These are phyloP conservation scores for Escallonia herrerae DNA, from an alignment of 129 eudicot genomes.

Conservation along the genomic window DNA sequence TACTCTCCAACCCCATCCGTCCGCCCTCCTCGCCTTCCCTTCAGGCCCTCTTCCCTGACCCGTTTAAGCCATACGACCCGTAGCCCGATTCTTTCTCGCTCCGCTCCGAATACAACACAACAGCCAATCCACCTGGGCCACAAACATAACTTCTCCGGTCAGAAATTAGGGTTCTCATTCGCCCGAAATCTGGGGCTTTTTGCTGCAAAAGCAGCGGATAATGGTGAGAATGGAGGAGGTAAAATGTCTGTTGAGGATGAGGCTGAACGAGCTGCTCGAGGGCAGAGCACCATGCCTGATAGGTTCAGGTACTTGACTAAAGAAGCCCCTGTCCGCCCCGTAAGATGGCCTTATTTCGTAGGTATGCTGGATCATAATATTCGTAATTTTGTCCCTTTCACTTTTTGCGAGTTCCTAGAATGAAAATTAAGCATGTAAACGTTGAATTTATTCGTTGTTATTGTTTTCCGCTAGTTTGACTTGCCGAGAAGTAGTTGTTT, in stretches of 20 bases:
- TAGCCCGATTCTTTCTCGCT: constrained; percentile 4
- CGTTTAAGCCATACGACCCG: not conserved
- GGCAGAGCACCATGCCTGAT: constrained; percentile 63
- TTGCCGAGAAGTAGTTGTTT: too few species aligned
- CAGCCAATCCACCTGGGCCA: constrained; percentile 5
- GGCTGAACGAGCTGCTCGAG: constrained; percentile 35
- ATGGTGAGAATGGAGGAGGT: constrained; percentile 1
- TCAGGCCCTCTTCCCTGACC: constrained; percentile 2
- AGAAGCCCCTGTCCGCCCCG: constrained; percentile 54
- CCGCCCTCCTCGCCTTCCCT: constrained; percentile 17
- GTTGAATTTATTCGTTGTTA: too few species aligned
- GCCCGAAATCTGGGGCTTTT: constrained; percentile 19
- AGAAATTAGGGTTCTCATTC: constrained; percentile 21
- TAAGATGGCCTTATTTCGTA: constrained; percentile 69
- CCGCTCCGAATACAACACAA: not conserved
- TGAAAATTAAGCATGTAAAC: not conserved
- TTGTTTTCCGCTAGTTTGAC: not conserved
- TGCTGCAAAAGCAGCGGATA: constrained; percentile 29
- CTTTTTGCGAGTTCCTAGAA: not conserved
- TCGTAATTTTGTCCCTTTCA: not conserved
- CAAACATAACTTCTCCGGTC: constrained; percentile 18
- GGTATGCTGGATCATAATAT: constrained; percentile 22
- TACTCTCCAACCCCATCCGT: constrained; percentile 19
- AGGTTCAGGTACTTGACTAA: constrained; percentile 54
- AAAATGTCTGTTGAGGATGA: constrained; percentile 6